These are phyloP conservation scores for Pseudopyrenochaeta lycopersici DNA, from an alignment of 2,329 filamentous ascomycete species.

Conservation along the genomic window DNA sequence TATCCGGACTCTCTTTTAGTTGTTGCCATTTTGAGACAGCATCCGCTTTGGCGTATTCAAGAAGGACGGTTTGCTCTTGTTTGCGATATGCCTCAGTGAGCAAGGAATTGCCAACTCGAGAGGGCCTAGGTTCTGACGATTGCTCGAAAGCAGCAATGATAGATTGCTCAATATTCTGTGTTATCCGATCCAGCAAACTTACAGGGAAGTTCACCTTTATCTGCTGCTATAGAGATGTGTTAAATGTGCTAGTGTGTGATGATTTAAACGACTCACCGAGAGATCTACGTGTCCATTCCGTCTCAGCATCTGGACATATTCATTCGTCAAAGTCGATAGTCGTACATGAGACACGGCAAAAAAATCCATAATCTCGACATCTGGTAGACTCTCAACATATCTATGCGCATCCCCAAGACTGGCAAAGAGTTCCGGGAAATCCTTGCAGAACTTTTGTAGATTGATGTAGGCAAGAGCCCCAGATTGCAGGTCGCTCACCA, in stretches of 20 bases:
- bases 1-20: slow-evolving; percentile 24
- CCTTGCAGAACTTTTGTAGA: slow-evolving; percentile 22
- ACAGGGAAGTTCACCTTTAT: slow-evolving; percentile 18
- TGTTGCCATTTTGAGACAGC: slow-evolving; percentile 36
- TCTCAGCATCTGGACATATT: slow-evolving; percentile 14
- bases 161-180: slow-evolving; percentile 18
- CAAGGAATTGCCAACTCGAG: slow-evolving; percentile 25
- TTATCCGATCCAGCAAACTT: slow-evolving; percentile 12
- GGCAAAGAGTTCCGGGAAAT: slow-evolving; percentile 26
- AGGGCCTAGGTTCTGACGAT: slow-evolving; percentile 5
- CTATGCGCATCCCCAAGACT: slow-evolving; percentile 21
- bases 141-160: slow-evolving; percentile 13
- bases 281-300: slow-evolving; percentile 33
- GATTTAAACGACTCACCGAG: slow-evolving; percentile 17
- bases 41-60: slow-evolving; percentile 23
- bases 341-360: slow-evolving; percentile 37
- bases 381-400: slow-evolving; percentile 15
- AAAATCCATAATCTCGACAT: slow-evolving; percentile 17
- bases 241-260: not conserved
- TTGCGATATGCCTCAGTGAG: slow-evolving; percentile 20
- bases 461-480: slow-evolving; percentile 32
- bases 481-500: slow-evolving; percentile 23
- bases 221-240: not conserved
- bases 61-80: slow-evolving; percentile 19
- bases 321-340: too few relatives aligned